Base-by-base conservation (phyloP, 805 yeast genomes). In the Wickerhamomyces alni region DNA sequence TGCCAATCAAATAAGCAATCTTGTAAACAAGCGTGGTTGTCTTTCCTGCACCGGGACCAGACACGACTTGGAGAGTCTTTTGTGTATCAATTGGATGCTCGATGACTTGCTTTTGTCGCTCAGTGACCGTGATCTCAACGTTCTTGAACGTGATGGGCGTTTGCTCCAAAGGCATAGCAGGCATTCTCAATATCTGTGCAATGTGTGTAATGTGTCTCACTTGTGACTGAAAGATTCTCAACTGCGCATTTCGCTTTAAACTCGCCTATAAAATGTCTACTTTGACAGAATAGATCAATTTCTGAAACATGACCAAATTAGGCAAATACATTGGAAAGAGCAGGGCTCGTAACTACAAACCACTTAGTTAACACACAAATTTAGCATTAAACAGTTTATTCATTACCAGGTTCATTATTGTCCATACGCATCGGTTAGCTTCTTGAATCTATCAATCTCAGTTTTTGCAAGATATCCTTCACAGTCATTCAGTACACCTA, bases 1-100 rank as follows among this genome's bases (percentile, higher is more conserved):
- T 42, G 1, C 55, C 44, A 5, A 82, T 50, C 45, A 79, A 45
- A 42, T 70, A 63, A 2, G 72, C 72, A 0, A 82, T 65, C 43
- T 84, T 65, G 24, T 69, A 63, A 5, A 76, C 70, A 24, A 82
- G 48, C 0, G 87, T 80, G 26, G 65, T 62, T 0, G 88, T 80
- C 51, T 82, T 82, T 2, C 91, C 89, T 8, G 84, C 72, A 4
- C 89, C 88, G 1, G 89, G 87, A 0, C 87, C 87, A 0, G 88
- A 84, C 8, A 68, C 62, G 2, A 82, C 65, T 28, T 74, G 66
- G 6, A 82, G 55, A 0, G 80, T 59, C 8, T 66, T 58, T 15
- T 62, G 55, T 8, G 65, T 62, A 5, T 43, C 52, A 6, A 63
- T 55, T 1, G 77, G 74, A 40, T 58, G 57, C 1, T 58, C 51